Base-by-base conservation (phyloP, 2,329 filamentous ascomycete species). In the Thelonectria olida region DNA sequence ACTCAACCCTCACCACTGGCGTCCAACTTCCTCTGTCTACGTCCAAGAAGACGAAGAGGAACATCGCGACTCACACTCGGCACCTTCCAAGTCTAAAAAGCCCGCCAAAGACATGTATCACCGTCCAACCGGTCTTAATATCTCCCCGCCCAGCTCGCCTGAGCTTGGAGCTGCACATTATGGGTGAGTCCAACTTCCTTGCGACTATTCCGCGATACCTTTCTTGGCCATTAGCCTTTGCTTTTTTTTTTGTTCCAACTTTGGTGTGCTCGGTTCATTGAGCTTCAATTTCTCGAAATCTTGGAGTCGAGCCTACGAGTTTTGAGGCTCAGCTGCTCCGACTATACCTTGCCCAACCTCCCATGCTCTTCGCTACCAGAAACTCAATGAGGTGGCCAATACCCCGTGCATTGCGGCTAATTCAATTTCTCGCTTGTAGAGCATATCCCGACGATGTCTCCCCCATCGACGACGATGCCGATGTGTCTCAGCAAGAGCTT, bases 61-160 rank as follows among this genome's bases (percentile, higher is more conserved):
- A 56, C 54, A 51, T 23, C 49, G 53, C 45, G 49, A 62, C 39
- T 19, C n/a, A 17, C 34, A 31, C 27, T 12, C 65, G 31, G 50
- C 62, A n/a, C 54, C 63, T 58, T 87, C 88, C 45, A 82, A 62
- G 42, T 63, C 63, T 58, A 69, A 67, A 53, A 66, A 67, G 58
- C 70, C 69, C 61, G 65, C 72, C 61, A 67, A 64, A 62, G 64
- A 64, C 65, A 71, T 69, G 63, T 67, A 71, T 62, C 62, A 68
- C 48, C 73, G 68, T 48, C 65, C 65, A n/a, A 39, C 41, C 85
- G 72, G 82, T 80, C 44, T 86, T 81, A 62, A 74, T 54, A 79
- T 88, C 63, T 87, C 85, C 10, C 85, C 85, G 53, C 84, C 84
- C 27, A 87, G 85, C 76, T 88, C 85, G 41, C 85, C 85, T 22